phyloP scores from a whole-genome alignment of 805 yeast species.

The Metschnikowia shivogae region DNA sequence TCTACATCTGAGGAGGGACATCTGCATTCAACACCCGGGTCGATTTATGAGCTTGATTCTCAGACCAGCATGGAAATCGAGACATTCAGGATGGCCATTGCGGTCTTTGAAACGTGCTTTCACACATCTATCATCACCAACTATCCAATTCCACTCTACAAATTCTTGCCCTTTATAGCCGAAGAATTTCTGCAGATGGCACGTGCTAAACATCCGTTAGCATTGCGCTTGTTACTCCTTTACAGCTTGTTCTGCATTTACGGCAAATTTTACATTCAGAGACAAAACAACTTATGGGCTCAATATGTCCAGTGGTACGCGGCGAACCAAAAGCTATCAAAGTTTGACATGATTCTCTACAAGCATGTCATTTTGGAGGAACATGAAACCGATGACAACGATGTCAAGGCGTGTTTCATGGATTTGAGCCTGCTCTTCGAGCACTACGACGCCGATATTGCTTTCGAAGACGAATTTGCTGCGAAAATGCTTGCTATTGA shows the following conservation, averaged over 20 bases:
- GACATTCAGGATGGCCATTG: conserved; percentile 7
- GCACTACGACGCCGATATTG: neutral
- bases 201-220: conserved; percentile 21
- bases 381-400: neutral
- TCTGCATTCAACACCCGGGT: neutral
- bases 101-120: conserved; percentile 14
- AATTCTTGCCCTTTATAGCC: conserved; percentile 22
- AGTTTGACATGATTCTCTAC: conserved; percentile 8
- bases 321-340: conserved; percentile 2
- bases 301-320: conserved; percentile 22
- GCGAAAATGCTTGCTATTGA: neutral
- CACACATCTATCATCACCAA: conserved; percentile 14
- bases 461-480: too few relatives aligned
- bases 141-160: conserved; percentile 31
- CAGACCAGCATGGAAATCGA: conserved; percentile 9
- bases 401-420: neutral
- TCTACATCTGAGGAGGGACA: neutral
- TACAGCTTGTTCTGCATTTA: conserved; percentile 20
- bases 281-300: conserved; percentile 25
- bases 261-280: conserved; percentile 21
- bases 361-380: conserved; percentile 6
- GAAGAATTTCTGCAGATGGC: conserved; percentile 18
- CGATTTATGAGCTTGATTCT: conserved; percentile 8
- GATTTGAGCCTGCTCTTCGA: neutral
- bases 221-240: conserved; percentile 23